A percentile compares a stretch with the other conserved stretches of the same genome.
phyloP scores from a whole-genome alignment of 768 basidiomycete species.

The Antrodiella citrinella region DNA sequence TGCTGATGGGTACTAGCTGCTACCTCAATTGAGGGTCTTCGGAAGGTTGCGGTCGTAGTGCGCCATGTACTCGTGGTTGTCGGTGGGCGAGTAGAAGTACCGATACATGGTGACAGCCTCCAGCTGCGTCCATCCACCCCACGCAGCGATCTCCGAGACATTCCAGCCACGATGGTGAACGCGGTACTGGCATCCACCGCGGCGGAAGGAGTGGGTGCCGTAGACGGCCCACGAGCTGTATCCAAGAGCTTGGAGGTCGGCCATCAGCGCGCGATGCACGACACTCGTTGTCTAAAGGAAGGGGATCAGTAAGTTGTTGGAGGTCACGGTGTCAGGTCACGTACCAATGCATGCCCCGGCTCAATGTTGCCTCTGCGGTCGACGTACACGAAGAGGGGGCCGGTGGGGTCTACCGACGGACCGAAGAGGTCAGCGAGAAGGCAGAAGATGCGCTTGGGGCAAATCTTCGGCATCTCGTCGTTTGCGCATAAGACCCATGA shows the following conservation, averaged over 20 bases:
- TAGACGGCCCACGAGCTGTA: slow-evolving; percentile 25
- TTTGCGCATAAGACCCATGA: not conserved
- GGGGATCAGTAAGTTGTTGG: not conserved
- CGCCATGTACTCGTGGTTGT: slow-evolving; percentile 2
- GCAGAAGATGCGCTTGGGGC: not conserved
- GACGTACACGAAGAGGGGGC: not conserved
- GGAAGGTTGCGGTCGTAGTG: slow-evolving; percentile 3
- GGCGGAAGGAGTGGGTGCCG: slow-evolving; percentile 32
- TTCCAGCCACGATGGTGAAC: slow-evolving; percentile 23
- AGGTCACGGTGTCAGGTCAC: not conserved
- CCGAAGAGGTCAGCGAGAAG: not conserved
- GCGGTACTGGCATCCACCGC: slow-evolving; percentile 32
- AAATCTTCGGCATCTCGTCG: not conserved
- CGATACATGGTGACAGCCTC: slow-evolving; percentile 31
- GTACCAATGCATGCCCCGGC: not conserved
- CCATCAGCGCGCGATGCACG: slow-evolving; percentile 29
- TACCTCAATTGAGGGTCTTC: too few species aligned
- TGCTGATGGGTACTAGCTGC: too few species aligned
- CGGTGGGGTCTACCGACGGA: not conserved
- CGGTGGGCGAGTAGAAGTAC: slow-evolving; percentile 20
- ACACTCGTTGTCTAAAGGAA: slow-evolving; percentile 25
- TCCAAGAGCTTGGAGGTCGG: slow-evolving; percentile 30
- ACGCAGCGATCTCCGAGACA: slow-evolving; percentile 29
- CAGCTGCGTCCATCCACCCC: slow-evolving; percentile 34
- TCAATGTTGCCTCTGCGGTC: not conserved